These are phyloP conservation scores for Quercus parvula DNA, from an alignment of 306 rosid species.

Conservation along the genomic window DNA sequence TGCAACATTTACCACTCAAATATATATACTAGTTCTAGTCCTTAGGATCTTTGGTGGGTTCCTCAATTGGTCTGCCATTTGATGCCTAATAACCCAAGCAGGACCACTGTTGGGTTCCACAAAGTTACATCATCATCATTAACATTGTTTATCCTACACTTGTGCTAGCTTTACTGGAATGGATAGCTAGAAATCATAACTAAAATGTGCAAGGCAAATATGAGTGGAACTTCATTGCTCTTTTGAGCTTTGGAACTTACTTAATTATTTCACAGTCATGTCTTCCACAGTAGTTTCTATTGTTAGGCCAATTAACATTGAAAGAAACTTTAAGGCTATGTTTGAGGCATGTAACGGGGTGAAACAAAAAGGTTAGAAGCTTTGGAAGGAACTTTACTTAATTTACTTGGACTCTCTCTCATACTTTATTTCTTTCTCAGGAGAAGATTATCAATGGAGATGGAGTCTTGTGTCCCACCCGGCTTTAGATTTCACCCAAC, in stretches of 20 bases:
- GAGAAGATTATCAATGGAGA: constrained; percentile 49
- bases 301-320: not conserved
- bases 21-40: constrained; percentile 1
- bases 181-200: constrained; percentile 16
- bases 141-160: constrained; percentile 14
- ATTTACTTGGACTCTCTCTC: not conserved
- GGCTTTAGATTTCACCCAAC: constrained; percentile 98
- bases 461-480: constrained; percentile 90
- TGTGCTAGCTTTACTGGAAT: constrained; percentile 10
- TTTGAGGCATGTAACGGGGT: no score
- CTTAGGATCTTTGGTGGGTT: constrained; percentile 38
- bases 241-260: not conserved
- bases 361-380: no score
- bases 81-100: constrained; percentile 46
- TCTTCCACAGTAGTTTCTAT: not conserved
- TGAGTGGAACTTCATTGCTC: not conserved
- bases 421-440: constrained; percentile 19
- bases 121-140: constrained; percentile 34
- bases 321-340: no score
- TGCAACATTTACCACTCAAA: constrained; percentile 34
- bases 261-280: not conserved
- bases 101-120: constrained; percentile 45
- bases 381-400: not conserved
- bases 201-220: constrained; percentile 3
- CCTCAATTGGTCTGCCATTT: constrained; percentile 58